These are phyloP conservation scores for Fusarium floridanum DNA, from an alignment of 2,329 filamentous ascomycete species.

Conservation along the genomic window DNA sequence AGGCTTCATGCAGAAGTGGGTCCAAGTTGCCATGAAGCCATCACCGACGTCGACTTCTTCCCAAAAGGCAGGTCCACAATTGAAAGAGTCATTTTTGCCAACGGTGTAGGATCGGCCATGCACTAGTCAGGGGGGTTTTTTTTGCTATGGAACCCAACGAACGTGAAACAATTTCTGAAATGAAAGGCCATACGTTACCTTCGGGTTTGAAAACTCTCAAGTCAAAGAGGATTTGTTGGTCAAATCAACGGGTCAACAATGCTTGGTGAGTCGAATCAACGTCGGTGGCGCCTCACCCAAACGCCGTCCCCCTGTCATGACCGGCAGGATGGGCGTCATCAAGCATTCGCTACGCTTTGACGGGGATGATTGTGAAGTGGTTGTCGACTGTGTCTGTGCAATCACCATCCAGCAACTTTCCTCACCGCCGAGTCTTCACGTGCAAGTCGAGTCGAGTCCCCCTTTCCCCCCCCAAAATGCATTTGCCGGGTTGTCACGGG, in stretches of 20 bases:
- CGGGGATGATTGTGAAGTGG: conserved; percentile 4
- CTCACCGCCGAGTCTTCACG: conserved; percentile 32
- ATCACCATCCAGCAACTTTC: neutral
- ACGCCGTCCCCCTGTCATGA: conserved; percentile 8
- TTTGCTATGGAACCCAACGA: neutral
- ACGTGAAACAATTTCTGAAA: conserved; percentile 9
- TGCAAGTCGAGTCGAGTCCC: neutral
- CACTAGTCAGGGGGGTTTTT: conserved; percentile 3
- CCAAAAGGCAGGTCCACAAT: conserved; percentile 13
- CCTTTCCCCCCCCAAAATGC: neutral
- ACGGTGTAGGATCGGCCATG: conserved; percentile 20
- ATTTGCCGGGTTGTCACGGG: conserved; percentile 4
- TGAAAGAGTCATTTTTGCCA: conserved; percentile 4
- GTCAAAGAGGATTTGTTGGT: neutral
- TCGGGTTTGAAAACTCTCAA: neutral
- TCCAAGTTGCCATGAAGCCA: conserved; percentile 13
- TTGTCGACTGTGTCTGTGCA: conserved; percentile 27
- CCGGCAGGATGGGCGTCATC: conserved; percentile 27
- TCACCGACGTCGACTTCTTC: conserved; percentile 1
- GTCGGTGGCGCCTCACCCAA: conserved; percentile 28
- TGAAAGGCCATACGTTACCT: conserved; percentile 11
- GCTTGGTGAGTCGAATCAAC: conserved; percentile 15
- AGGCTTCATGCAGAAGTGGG: neutral
- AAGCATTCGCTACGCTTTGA: conserved; percentile 29
- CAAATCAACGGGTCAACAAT: neutral